Base-by-base conservation (phyloP, 495 filamentous ascomycete species). In the Penicillium herquei region DNA sequence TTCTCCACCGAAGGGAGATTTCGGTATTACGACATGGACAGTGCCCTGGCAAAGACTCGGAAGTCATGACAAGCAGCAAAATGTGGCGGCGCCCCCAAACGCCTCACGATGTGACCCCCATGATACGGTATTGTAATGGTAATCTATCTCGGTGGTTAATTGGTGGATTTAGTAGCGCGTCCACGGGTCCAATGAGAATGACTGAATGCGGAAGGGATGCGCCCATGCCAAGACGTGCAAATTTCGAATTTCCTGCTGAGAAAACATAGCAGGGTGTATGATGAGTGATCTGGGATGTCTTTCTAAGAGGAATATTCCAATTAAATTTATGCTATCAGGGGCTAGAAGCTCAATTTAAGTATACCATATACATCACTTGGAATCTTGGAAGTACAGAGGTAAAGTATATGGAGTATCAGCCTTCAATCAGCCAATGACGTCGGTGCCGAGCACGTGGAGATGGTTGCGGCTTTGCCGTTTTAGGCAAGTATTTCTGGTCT, bases 371-470 rank as follows among this genome's bases (percentile, higher is more conserved):
- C n/a, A n/a, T n/a, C n/a, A n/a, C n/a, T n/a, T n/a, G n/a, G n/a
- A n/a, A n/a, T n/a, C n/a, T n/a, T n/a, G n/a, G n/a, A n/a, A n/a
- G n/a, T n/a, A n/a, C n/a, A n/a, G n/a, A n/a, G n/a, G n/a, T n/a
- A n/a, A n/a, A n/a, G n/a, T n/a, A n/a, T n/a, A n/a, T n/a, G n/a
- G n/a, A n/a, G n/a, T n/a, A n/a, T n/a, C n/a, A n/a, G n/a, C n/a
- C n/a, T n/a, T n/a, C 13, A 39, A 17, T 49, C 11, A 9, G 31
- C 21, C 33, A 51, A 58, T 58, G 56, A 58, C 55, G 49, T 58
- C 50, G 31, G 44, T 50, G 37, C 39, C 45, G 37, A 13, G 37
- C 45, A 53, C 44, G 51, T 45, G 51, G 56, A 53, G 50, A 52
- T 39, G 14, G 37, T 33, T 17, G 16, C 17, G 37, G 9, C 39